Evolutionary conservation across 2,329 filamentous ascomycete genomes (phyloP), one percentile per base, ranked within the genome.

Genomic region (Talaromyces albobiverticillius): DNA sequence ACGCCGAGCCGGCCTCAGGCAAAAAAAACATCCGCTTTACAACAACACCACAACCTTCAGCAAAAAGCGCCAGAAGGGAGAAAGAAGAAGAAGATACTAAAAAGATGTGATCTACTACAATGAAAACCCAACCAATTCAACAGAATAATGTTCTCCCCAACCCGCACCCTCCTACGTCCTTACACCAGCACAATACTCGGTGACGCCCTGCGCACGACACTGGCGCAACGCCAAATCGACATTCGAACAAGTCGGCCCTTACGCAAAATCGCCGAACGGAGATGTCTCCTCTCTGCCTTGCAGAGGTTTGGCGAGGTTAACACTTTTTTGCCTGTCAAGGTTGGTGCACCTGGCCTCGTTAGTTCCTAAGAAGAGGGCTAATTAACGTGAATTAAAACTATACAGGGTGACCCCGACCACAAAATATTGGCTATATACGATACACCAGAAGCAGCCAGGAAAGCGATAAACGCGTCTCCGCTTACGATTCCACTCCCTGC

Each of bases 281-380:
- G 63, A 55, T 60, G 63, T 16, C 58, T 75, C 23, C 64, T 74
- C 18, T 58, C 63, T 38, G 67, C 68, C 6, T 60, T 75, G 16
- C 71, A 74, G 57, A 69, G 71, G 61, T 74, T 71, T 60, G 72
- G 72, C 18, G 71, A 74, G 58, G 70, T 75, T 7, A 60, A 64
- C 9, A 67, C 66, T 22, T 75, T 73, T 58, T 61, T 66, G 29
- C 72, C 70, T 53, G 53, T 69, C 13, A 69, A 66, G 60, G 71
- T 74, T 60, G 20, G 48, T 41, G 8, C 10, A 49, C 6, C n/a
- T 22, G 6, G 14, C 20, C 6, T 41, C 20, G 8, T 11, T 20
- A 16, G 2, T 23, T 16, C 25, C 3, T 18, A 10, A 40, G 7
- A 29, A n/a, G 29, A 22, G n/a, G 18, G 22, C 11, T 36, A 20